Conservation (phyloP, 306 rosid genomes). For the Gastrolobium villosum region DNA sequence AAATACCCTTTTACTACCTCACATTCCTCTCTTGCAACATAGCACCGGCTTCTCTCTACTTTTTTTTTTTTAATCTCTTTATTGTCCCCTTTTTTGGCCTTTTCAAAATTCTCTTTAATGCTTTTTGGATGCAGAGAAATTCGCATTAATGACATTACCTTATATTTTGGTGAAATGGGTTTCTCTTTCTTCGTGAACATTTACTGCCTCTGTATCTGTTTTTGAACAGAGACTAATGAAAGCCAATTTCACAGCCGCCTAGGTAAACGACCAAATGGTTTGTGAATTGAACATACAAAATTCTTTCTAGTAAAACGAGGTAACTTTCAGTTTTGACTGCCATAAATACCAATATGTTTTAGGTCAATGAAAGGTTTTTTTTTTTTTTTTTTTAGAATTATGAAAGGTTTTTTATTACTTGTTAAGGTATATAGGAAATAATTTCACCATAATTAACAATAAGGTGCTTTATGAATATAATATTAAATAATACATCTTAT, state of each 20-base stretch:
- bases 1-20: slow-evolving; percentile 49
- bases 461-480: no score
- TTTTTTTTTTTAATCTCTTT: background rate
- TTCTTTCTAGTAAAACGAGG: slow-evolving; percentile 50
- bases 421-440: no score
- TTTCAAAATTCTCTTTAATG: background rate
- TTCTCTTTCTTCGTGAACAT: slow-evolving; percentile 15
- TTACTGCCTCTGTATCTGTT: slow-evolving; percentile 20
- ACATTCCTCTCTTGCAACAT: slow-evolving; percentile 1
- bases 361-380: background rate
- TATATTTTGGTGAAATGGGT: slow-evolving; percentile 10
- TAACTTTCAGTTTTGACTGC: slow-evolving; percentile 36
- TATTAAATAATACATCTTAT: no score
- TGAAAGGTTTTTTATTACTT: no score
- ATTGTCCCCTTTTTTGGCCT: background rate
- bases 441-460: no score
- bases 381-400: no score
- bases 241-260: slow-evolving; percentile 43
- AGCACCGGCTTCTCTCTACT: background rate
- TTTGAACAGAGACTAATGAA: background rate
- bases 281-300: slow-evolving; percentile 42
- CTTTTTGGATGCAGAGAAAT: background rate
- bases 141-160: background rate
- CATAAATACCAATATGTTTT: slow-evolving; percentile 16
- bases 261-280: slow-evolving; percentile 15